A percentile compares a stretch with the other conserved stretches of the same genome.
These are phyloP conservation scores for Sophora flavescens DNA, from an alignment of 306 rosid species.

Conservation along the genomic window DNA sequence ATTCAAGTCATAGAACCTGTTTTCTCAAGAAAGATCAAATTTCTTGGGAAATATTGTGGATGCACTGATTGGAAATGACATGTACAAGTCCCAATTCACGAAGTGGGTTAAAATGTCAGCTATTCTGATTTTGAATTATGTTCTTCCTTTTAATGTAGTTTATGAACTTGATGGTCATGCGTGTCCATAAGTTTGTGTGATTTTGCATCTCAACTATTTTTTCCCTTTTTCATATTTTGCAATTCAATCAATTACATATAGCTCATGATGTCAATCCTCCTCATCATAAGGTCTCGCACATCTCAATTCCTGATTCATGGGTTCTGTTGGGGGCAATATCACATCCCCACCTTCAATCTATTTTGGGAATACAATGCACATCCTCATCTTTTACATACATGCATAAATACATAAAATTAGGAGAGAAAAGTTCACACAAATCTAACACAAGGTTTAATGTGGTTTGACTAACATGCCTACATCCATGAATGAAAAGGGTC, in stretches of 20 bases:
- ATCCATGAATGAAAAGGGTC: no score
- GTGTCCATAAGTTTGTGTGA: not conserved
- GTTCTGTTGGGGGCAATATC: no score
- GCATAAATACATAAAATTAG: no score
- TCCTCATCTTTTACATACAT: no score
- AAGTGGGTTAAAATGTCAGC: constrained; percentile 20
- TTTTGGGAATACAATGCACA: no score
- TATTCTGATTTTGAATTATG: not conserved
- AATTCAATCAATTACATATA: not conserved
- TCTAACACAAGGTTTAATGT: no score
- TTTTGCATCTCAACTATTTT: not conserved
- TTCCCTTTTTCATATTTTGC: not conserved
- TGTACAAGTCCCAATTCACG: not conserved
- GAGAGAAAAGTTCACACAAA: no score
- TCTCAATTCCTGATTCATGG: no score
- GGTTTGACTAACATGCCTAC: no score
- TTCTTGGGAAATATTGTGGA: constrained; percentile 27
- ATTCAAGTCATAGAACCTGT: constrained; percentile 10
- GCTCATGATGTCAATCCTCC: not conserved
- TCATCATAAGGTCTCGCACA: not conserved
- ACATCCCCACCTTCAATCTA: no score
- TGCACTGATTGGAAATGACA: not conserved
- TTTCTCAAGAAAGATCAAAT: constrained; percentile 3
- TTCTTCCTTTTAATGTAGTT: not conserved
- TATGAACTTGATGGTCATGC: not conserved